phyloP scores from a whole-genome alignment of 2,329 filamentous ascomycete species.

The Trichoderma citrinoviride region DNA sequence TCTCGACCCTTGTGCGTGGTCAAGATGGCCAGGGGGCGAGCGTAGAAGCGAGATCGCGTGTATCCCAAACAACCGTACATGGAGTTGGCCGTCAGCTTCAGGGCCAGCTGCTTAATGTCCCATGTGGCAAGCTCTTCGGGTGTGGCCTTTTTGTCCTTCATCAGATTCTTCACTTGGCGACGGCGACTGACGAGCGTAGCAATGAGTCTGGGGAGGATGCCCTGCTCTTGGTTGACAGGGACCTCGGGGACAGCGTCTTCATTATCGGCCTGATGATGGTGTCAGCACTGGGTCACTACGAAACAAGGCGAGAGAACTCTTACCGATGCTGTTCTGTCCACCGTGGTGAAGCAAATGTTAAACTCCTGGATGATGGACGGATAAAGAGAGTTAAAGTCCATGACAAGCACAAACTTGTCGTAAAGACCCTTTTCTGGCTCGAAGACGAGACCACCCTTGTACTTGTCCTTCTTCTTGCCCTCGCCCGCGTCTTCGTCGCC shows the following conservation, averaged over 20 bases:
- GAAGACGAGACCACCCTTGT: constrained; percentile 96
- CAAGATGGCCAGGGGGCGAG: constrained; percentile 87
- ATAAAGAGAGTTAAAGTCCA: constrained; percentile 99
- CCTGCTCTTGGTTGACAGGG: constrained; percentile 72
- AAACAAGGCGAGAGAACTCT: constrained; percentile 34
- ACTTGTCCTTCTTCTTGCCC: constrained; percentile 98
- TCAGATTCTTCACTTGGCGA: constrained; percentile 89
- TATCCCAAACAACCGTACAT: constrained; percentile 99
- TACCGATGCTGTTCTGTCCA: constrained; percentile 73
- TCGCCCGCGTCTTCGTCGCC: constrained; percentile 66
- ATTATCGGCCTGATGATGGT: constrained; percentile 51
- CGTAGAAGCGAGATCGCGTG: constrained; percentile 95
- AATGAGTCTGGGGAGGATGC: constrained; percentile 87
- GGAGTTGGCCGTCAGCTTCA: constrained; percentile 97
- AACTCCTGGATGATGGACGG: constrained; percentile 99
- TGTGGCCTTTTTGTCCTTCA: constrained; percentile 90
- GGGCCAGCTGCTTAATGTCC: constrained; percentile 95
- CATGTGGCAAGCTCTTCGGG: constrained; percentile 85
- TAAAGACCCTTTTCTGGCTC: constrained; percentile 97
- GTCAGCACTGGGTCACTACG: constrained; percentile 30
- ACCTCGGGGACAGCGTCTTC: constrained; percentile 89
- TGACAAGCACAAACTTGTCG: constrained; percentile 96
- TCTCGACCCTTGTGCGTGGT: constrained; percentile 97
- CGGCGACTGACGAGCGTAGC: constrained; percentile 85
- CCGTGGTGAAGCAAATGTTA: constrained; percentile 99